phyloP scores from a whole-genome alignment of 2,329 filamentous ascomycete genomes.

The Claviceps spartinae region DNA sequence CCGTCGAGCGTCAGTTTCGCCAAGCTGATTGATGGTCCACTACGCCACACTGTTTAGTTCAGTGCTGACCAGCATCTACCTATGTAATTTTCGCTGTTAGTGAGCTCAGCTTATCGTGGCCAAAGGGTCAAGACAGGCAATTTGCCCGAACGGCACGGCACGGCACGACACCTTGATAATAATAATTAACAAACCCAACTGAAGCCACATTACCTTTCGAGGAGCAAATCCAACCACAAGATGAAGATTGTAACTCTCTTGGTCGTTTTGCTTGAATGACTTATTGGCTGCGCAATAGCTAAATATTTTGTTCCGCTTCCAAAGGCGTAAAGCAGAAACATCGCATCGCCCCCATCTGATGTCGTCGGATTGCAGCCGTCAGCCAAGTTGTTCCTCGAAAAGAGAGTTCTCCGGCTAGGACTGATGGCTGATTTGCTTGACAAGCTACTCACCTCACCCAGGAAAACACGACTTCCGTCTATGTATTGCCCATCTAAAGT shows the following conservation, averaged over 20 bases:
- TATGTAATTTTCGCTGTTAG: too few relatives aligned
- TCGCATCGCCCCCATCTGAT: neutral
- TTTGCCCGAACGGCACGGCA: neutral
- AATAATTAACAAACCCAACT: neutral
- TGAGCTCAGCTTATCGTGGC: too few relatives aligned
- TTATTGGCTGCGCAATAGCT: neutral
- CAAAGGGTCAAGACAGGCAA: too few relatives aligned
- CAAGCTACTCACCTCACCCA: neutral
- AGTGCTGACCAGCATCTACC: too few relatives aligned
- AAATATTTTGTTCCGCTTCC: neutral
- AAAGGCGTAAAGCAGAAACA: neutral
- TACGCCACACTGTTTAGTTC: too few relatives aligned
- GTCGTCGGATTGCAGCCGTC: neutral
- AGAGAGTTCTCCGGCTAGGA: neutral
- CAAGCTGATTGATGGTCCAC: too few relatives aligned
- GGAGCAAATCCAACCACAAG: neutral
- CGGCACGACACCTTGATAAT: neutral
- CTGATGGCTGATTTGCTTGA: neutral
- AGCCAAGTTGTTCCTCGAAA: neutral
- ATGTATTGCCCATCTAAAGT: neutral
- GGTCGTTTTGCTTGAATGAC: neutral
- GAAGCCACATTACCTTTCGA: neutral
- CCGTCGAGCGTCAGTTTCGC: too few relatives aligned
- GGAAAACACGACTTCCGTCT: too few relatives aligned
- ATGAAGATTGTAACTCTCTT: neutral